Percentiles rank a stretch among this genome's conserved stretches.
Evolutionary conservation across 208 protist species (phyloP).

Genomic region (Trypanosoma lewisi): DNA sequence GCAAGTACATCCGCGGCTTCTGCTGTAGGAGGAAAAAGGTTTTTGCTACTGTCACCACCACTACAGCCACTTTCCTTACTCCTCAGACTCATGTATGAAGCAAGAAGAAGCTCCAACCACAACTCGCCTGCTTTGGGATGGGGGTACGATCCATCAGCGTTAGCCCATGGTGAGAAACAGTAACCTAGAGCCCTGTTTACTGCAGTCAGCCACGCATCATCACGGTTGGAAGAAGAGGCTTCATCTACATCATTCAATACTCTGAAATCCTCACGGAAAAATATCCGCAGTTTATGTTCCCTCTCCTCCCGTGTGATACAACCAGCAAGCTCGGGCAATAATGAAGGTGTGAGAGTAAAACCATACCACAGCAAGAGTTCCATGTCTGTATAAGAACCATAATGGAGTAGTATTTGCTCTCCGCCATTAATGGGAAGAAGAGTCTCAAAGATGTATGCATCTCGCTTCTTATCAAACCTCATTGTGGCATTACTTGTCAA

Average conservation of each 20-base stretch:
- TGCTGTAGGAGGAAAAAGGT: slow-evolving; percentile 18
- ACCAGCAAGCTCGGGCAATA: slow-evolving; percentile 39
- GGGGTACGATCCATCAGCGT: slow-evolving; percentile 69
- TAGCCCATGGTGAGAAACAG: slow-evolving; percentile 55
- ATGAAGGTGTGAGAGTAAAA: slow-evolving; percentile 68
- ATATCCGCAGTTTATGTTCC: slow-evolving; percentile 6
- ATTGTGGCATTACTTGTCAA: slow-evolving; percentile 69
- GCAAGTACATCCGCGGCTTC: slow-evolving; percentile 16
- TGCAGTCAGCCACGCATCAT: slow-evolving; percentile 36
- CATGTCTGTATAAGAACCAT: slow-evolving; percentile 85
- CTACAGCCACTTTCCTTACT: slow-evolving; percentile 14
- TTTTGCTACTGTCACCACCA: slow-evolving; percentile 24
- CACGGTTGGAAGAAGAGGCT: not conserved
- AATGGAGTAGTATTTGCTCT: slow-evolving; percentile 79
- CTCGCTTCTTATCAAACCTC: slow-evolving; percentile 28
- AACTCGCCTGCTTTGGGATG: slow-evolving; percentile 10
- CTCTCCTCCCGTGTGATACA: slow-evolving; percentile 1
- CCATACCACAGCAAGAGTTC: slow-evolving; percentile 91
- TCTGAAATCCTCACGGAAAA: slow-evolving; percentile 6
- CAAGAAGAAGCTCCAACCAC: slow-evolving; percentile 58
- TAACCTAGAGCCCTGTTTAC: slow-evolving; percentile 54
- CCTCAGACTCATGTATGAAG: slow-evolving; percentile 19
- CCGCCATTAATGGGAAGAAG: slow-evolving; percentile 29
- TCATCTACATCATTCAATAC: not conserved
- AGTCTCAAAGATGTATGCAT: slow-evolving; percentile 63